phyloP scores from a whole-genome alignment of 371 early-diverging fungal species.

The Mortierella sp. region DNA sequence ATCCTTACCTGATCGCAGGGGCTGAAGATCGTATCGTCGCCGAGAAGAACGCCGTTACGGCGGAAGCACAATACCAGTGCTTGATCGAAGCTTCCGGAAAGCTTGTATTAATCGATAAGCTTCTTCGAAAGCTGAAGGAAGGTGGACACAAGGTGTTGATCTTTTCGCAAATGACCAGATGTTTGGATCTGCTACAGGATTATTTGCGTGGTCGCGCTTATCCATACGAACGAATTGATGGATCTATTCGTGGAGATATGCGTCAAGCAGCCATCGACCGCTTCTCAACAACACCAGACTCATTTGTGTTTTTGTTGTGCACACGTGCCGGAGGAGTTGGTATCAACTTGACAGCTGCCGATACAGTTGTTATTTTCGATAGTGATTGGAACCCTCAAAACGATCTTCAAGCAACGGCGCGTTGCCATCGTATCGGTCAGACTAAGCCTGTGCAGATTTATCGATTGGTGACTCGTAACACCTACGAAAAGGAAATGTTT shows the following conservation, averaged over 20 bases:
- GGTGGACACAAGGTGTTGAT: conserved; percentile 82
- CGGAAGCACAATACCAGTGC: conserved; percentile 79
- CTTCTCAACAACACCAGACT: conserved; percentile 98
- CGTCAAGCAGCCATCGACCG: conserved; percentile 93
- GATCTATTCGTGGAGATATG: conserved; percentile 85
- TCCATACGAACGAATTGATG: conserved; percentile 98
- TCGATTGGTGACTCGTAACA: conserved; percentile 90
- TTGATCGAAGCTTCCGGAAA: conserved; percentile 92
- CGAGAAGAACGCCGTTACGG: conserved; percentile 69
- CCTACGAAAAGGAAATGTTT: conserved; percentile 98
- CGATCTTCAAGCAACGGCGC: conserved; percentile 98
- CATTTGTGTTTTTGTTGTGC: conserved; percentile 95
- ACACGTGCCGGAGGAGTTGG: conserved; percentile 99
- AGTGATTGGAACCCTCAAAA: conserved; percentile 99
- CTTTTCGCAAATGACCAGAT: conserved; percentile 90
- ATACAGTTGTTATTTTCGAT: conserved; percentile 99
- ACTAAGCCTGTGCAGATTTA: conserved; percentile 98
- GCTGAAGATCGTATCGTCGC: conserved; percentile 87
- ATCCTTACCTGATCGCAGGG: conserved; percentile 87
- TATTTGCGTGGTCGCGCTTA: conserved; percentile 89
- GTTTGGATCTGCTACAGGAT: conserved; percentile 92
- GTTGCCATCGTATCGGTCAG: conserved; percentile 98
- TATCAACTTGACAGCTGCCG: conserved; percentile 98
- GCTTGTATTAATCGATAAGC: conserved; percentile 89
- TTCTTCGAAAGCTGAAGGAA: conserved; percentile 82